Evolutionary conservation across 371 early-diverging fungal genomes (phyloP).

Genomic region (Mucor piriformis): DNA sequence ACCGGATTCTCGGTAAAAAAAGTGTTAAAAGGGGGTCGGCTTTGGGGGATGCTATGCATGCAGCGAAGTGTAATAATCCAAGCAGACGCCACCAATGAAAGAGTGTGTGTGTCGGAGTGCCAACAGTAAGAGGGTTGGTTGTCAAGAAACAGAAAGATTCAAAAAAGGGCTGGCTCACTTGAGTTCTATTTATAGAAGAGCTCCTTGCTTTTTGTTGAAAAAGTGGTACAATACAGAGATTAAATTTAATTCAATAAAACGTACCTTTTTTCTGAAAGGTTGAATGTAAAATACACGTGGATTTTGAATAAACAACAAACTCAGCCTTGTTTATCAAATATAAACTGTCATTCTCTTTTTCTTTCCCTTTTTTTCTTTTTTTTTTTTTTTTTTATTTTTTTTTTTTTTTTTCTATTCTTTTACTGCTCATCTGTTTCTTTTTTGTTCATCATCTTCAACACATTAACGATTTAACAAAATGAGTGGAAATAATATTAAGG

Average conservation of each 20-base stretch:
- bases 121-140: no score
- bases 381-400: background rate
- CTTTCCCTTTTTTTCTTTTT: background rate
- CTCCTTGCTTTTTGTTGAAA: background rate
- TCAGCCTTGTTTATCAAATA: background rate
- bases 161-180: no score
- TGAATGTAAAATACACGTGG: background rate
- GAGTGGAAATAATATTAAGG: constrained; percentile 28
- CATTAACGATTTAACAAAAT: background rate
- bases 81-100: no score
- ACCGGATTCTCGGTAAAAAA: no score
- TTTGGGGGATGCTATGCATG: no score
- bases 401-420: background rate
- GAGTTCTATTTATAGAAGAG: background rate
- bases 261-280: constrained; percentile 4
- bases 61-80: no score
- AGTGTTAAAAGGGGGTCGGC: no score
- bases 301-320: background rate
- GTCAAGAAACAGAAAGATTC: no score
- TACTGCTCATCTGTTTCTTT: background rate
- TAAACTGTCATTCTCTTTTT: background rate
- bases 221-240: no score
- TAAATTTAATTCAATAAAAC: constrained; percentile 1
- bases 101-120: no score
- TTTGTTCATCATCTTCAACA: background rate